These are phyloP conservation scores for Schizochytrium sp. DNA, from an alignment of 108 stramenopile species.

Conservation along the genomic window DNA sequence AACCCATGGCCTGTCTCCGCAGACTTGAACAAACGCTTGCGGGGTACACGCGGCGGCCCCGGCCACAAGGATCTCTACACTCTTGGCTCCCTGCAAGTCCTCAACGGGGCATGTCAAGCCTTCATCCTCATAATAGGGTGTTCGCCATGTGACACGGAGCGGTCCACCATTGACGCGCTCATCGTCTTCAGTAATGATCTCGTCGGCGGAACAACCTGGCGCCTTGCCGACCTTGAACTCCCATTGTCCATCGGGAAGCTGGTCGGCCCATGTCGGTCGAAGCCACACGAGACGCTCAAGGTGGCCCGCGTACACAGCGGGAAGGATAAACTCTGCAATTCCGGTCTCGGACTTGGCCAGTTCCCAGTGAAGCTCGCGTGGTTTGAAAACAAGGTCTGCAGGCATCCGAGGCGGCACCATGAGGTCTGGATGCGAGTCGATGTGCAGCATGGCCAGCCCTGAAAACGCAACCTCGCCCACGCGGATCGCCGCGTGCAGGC, in stretches of 20 bases:
- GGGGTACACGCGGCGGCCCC: neutral
- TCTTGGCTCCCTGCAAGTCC: neutral
- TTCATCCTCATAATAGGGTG: neutral
- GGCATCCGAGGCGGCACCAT: constrained; percentile 11
- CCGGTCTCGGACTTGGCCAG: neutral
- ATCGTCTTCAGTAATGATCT: neutral
- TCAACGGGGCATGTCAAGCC: neutral
- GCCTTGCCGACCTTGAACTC: neutral
- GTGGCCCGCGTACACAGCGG: neutral
- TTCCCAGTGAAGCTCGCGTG: neutral
- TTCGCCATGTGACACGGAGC: neutral
- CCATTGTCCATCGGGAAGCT: neutral
- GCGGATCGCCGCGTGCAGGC: neutral
- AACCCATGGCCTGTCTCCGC: neutral
- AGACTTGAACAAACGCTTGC: neutral
- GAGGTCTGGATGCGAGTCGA: constrained; percentile 3
- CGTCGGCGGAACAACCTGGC: neutral
- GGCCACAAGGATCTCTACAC: neutral
- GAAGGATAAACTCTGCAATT: constrained; percentile 1
- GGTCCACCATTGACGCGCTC: neutral
- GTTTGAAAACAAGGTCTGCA: neutral
- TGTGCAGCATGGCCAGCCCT: neutral
- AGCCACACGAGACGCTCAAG: neutral
- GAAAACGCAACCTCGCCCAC: neutral
- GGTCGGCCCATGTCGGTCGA: neutral